phyloP scores from a whole-genome alignment of 495 filamentous ascomycete genomes.

The Aspergillus sclerotioniger region DNA sequence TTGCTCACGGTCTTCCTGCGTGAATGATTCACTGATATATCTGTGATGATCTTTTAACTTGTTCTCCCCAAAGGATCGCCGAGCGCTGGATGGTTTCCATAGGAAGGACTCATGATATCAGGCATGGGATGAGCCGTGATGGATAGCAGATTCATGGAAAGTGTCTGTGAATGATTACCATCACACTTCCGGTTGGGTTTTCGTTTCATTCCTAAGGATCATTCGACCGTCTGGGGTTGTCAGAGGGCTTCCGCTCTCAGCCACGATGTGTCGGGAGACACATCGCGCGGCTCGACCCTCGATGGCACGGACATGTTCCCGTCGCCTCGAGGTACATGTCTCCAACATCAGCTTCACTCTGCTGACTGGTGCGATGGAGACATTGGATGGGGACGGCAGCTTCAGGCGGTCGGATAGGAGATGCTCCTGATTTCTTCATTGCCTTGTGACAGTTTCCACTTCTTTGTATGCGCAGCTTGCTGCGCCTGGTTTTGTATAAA shows the following conservation, averaged over 20 bases:
- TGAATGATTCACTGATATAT: slow-evolving; percentile 25
- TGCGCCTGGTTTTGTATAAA: slow-evolving; percentile 3
- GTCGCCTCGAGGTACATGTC: not conserved
- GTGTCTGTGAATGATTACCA: slow-evolving; percentile 7
- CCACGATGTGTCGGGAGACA: slow-evolving; percentile 1
- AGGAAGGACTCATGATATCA: slow-evolving; percentile 12
- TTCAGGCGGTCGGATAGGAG: not conserved
- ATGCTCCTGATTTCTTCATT: not conserved
- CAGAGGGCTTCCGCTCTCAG: slow-evolving; percentile 7
- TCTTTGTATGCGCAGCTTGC: not conserved
- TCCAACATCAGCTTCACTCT: not conserved
- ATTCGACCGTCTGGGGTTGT: not conserved
- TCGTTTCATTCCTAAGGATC: slow-evolving; percentile 9
- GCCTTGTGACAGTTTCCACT: not conserved
- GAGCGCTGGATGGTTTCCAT: not conserved
- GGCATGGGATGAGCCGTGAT: slow-evolving; percentile 12
- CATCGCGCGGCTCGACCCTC: not conserved
- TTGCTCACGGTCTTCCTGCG: slow-evolving; percentile 35
- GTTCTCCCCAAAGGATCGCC: not conserved
- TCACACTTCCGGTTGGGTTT: slow-evolving; percentile 5
- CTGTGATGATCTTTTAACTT: not conserved
- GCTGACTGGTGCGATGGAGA: not conserved
- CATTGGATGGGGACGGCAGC: not conserved
- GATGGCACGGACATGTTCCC: not conserved
- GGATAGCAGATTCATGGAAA: slow-evolving; percentile 6